Evolutionary conservation across 148 eudicot genomes (phyloP), one percentile per base, ranked within the genome.

Genomic region (Oxyria digyna): DNA sequence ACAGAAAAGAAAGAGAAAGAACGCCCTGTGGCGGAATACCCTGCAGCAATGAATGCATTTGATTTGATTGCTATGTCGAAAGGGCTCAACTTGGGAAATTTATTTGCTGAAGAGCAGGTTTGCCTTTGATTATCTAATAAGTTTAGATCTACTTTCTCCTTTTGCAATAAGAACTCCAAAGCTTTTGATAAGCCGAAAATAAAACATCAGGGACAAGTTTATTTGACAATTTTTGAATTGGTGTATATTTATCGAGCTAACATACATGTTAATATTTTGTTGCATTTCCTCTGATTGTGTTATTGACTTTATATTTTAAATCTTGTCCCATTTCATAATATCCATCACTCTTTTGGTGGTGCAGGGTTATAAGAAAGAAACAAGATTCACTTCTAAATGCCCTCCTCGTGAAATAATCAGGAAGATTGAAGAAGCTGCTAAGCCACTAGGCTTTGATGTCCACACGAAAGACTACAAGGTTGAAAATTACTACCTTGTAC

Each of bases 361-460:
- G 71, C 84, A 89, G 98, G 95, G 75, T 74, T 86, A 80, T 69
- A 93, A 88, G 82, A 86, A 86, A 79, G 98, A 93, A 80, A 93
- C 98, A 48, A 88, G 95, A 78, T 93, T 93, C 81, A 89, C 95
- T 2, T 93, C 98, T 15, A 87, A 79, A 77, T 79, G 87, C 62
- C 81, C 96, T 29, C 87, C 98, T 42, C 78, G 78, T 72, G 98
- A 93, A 75, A 93, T 93, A 71, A 83, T 93, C 26, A 85, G 73
- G 69, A 93, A 85, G 72, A 93, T 93, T 35, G 98, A 87, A 86
- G 95, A 87, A 85, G 98, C 98, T 62, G 98, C 96, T 31, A 90
- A 85, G 74, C 96, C 98, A 70, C 90, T 93, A 35, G 98, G 98
- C 65, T 93, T 85, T 80, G 98, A 90, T 72, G 96, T 89, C 64